phyloP scores from a whole-genome alignment of 441 rosid genomes.

The Adansonia gregorii region DNA sequence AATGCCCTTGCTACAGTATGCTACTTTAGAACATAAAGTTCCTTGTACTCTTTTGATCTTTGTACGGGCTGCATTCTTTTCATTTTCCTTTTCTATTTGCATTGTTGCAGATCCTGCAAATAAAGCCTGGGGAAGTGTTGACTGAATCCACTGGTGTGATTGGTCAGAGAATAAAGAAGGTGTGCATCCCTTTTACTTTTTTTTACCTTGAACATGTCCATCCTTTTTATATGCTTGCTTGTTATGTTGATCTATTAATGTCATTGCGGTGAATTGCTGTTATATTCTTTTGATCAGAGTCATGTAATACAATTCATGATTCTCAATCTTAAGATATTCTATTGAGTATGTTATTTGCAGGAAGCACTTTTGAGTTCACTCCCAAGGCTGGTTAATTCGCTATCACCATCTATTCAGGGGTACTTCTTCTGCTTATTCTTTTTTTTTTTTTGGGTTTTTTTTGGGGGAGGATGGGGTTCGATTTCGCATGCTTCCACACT shows the following conservation, averaged over 20 bases:
- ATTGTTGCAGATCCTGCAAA: conserved; percentile 59
- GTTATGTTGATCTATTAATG: conserved; percentile 15
- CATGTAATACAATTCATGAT: background rate
- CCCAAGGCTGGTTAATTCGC: conserved; percentile 65
- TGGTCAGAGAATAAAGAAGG: conserved; percentile 93
- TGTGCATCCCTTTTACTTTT: background rate
- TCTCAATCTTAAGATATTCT: background rate
- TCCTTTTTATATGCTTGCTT: conserved; percentile 10
- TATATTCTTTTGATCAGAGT: background rate
- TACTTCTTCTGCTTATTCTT: conserved; percentile 36
- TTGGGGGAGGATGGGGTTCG: background rate
- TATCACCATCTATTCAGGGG: conserved; percentile 71
- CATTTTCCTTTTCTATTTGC: conserved; percentile 1
- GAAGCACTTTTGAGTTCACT: conserved; percentile 78
- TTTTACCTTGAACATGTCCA: background rate
- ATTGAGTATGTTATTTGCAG: conserved; percentile 49
- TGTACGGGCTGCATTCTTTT: conserved; percentile 18
- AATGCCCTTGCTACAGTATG: conserved; percentile 66
- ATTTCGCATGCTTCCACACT: background rate
- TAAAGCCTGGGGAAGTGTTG: conserved; percentile 66
- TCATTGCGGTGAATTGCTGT: background rate
- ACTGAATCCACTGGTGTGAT: conserved; percentile 95
- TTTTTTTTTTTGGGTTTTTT: background rate
- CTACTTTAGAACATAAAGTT: conserved; percentile 9
- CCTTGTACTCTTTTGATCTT: conserved; percentile 26